Conservation (phyloP, 331 rosid species). For the Malus hybrid region DNA sequence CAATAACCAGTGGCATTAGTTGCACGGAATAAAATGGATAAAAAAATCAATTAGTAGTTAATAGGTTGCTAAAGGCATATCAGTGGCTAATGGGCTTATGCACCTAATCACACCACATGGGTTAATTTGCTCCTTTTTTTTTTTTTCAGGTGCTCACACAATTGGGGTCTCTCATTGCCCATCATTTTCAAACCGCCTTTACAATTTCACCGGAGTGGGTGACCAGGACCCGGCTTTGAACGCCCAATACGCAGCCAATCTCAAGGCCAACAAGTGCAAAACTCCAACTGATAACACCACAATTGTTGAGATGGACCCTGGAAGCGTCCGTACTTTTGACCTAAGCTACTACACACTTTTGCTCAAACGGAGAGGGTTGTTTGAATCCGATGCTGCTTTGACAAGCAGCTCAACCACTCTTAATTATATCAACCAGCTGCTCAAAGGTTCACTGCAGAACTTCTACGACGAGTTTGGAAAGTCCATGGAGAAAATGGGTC, state of each 20-base stretch:
- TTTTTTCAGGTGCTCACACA: conserved; percentile 71
- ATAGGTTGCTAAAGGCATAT: no score
- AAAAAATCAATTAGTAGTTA: background rate
- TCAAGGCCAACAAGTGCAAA: conserved; percentile 55
- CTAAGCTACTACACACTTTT: conserved; percentile 47
- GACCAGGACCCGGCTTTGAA: conserved; percentile 71
- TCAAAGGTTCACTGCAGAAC: conserved; percentile 34
- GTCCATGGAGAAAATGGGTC: conserved; percentile 82
- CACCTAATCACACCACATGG: background rate
- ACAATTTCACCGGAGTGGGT: conserved; percentile 63
- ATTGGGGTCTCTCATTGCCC: conserved; percentile 68
- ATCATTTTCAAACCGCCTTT: conserved; percentile 50
- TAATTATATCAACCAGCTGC: conserved; percentile 30
- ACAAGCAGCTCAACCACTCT: conserved; percentile 33
- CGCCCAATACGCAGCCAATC: conserved; percentile 53
- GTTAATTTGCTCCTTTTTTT: background rate
- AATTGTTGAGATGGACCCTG: conserved; percentile 81
- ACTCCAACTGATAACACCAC: conserved; percentile 37
- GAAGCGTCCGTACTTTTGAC: conserved; percentile 70
- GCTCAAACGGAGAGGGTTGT: conserved; percentile 58
- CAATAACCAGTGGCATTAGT: background rate
- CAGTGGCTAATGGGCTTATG: no score
- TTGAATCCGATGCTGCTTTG: conserved; percentile 65
- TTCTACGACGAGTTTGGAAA: conserved; percentile 49
- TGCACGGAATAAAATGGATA: no score